Percentiles rank a stretch among this genome's conserved stretches.
Conservation (phyloP, 257 asterid species). For the Buddleja alternifolia region DNA sequence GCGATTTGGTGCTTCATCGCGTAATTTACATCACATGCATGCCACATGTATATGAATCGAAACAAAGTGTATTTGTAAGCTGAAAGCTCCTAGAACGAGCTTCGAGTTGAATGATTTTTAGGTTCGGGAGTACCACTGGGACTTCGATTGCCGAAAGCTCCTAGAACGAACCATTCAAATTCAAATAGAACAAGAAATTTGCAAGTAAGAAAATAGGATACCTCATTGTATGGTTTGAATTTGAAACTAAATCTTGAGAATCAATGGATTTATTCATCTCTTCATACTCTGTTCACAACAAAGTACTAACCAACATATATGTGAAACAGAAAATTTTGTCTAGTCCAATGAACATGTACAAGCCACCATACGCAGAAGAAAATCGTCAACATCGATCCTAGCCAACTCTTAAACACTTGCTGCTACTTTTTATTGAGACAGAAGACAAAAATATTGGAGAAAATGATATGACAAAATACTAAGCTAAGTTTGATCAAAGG, state of each 20-base stretch:
- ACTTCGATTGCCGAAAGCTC: no score
- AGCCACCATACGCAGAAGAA: background rate
- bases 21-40: no score
- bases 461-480: constrained; percentile 12
- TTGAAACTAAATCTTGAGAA: background rate
- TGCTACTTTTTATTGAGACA: constrained; percentile 31
- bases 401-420: background rate
- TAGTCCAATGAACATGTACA: constrained; percentile 13
- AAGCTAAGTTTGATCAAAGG: background rate
- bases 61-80: no score
- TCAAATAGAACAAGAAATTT: no score
- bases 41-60: no score
- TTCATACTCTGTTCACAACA: background rate
- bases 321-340: background rate
- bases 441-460: background rate
- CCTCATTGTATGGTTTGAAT: background rate
- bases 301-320: background rate
- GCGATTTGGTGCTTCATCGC: no score
- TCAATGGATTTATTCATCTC: background rate
- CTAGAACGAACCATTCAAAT: no score
- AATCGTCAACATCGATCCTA: constrained; percentile 11
- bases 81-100: no score
- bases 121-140: no score
- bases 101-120: no score
- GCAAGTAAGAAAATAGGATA: background rate